Percentiles rank a stretch among this genome's conserved stretches.
These are phyloP conservation scores for Magnolia officinalis DNA, from an alignment of 164 flowering plant genomes.

Conservation along the genomic window DNA sequence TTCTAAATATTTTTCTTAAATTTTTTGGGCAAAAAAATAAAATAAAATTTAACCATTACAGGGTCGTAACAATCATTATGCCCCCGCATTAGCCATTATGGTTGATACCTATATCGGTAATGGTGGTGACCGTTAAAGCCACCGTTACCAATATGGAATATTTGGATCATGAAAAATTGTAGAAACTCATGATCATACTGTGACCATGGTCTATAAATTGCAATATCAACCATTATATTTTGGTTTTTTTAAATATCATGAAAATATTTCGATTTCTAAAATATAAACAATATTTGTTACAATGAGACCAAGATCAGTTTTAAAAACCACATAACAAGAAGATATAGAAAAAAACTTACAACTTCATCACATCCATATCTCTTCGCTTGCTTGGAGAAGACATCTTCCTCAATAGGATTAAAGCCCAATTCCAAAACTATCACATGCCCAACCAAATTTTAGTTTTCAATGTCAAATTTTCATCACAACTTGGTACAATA, in stretches of 20 bases:
- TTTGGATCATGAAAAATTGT: background rate
- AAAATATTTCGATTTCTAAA: background rate
- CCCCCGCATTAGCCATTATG: too few species aligned
- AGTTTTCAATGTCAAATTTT: background rate
- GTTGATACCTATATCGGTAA: too few species aligned
- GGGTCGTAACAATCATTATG: too few species aligned
- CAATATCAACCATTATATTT: background rate
- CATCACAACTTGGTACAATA: slow-evolving; percentile 4
- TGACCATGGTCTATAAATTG: background rate
- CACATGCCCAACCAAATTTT: slow-evolving; percentile 4
- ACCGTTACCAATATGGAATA: too few species aligned
- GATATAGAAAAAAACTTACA: slow-evolving; percentile 27
- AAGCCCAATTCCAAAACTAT: slow-evolving; percentile 9
- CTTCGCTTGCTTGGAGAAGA: slow-evolving; percentile 55
- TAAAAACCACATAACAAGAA: background rate
- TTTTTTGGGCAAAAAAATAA: too few species aligned
- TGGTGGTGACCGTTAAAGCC: too few species aligned
- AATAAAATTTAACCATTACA: too few species aligned
- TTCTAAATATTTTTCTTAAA: too few species aligned
- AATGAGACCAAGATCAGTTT: background rate
- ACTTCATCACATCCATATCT: slow-evolving; percentile 58
- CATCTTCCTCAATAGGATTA: slow-evolving; percentile 24
- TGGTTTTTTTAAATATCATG: background rate
- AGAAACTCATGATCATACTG: background rate
- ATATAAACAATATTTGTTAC: background rate